phyloP scores from a whole-genome alignment of 1,284 basidiomycete species.

The Phylloporus gajari region DNA sequence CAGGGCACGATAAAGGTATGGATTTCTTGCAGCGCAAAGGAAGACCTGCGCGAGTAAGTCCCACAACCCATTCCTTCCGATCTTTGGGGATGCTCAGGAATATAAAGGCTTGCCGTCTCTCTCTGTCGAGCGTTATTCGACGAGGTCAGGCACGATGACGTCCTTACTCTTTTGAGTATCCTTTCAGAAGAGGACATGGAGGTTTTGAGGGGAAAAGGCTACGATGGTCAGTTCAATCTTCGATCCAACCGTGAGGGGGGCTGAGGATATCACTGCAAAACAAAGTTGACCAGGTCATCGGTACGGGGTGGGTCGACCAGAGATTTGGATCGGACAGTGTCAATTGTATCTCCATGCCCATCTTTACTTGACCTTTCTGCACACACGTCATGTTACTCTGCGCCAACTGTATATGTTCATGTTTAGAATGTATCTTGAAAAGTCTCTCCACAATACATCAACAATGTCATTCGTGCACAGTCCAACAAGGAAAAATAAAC shows the following conservation, averaged over 20 bases:
- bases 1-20: background rate
- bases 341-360: background rate
- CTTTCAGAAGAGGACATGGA: background rate
- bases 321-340: background rate
- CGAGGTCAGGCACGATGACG: background rate
- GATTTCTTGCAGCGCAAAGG: background rate
- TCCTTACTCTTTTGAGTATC: background rate
- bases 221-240: background rate
- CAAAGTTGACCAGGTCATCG: too few species aligned
- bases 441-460: background rate
- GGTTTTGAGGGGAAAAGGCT: background rate
- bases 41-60: background rate
- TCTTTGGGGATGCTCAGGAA: background rate
- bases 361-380: background rate
- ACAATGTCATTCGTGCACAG: background rate
- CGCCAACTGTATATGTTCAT: too few species aligned
- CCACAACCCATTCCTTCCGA: background rate
- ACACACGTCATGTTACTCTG: too few species aligned
- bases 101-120: background rate
- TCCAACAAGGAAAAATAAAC: background rate
- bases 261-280: too few species aligned
- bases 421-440: too few species aligned
- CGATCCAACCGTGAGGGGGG: too few species aligned
- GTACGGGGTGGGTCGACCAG: background rate
- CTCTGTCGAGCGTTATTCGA: background rate